Base-by-base conservation (phyloP, 345 rosid genomes). In the Pistacia integerrima region DNA sequence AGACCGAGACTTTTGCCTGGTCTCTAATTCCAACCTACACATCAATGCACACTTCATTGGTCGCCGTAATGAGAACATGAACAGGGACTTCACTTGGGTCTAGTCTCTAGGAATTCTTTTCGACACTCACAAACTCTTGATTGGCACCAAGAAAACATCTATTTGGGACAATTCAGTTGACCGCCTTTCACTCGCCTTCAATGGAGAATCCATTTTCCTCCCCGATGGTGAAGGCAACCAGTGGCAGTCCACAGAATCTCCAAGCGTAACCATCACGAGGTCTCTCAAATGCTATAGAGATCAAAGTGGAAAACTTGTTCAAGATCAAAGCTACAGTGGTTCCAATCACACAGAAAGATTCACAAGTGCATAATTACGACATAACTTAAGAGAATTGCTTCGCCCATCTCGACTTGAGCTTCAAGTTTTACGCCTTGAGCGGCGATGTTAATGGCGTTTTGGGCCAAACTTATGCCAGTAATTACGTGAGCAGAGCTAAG, bases 11-110 rank as follows among this genome's bases (percentile, higher is more conserved):
- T 88, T 88, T 63, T 78, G 86, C 79, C 77, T 86, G 41, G 87
- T 86, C 62, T 86, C 92, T 8, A 90, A 86, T 74, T 36, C 76
- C 28, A 82, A 84, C 82, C 82, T 88, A 65, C 90, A 88, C 69
- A 85, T 88, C 83, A 86, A 86, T 49, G 85, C 80, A 65, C 79
- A 81, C 52, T 86, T 88, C 84, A 88, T 82, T 41, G 90, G 90
- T 20, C 92, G 77, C 74, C 76, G 90, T 66, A 4, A 66, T 76
- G 64, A 17, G 25, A 41, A 64, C 52, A 38, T 64, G 69, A 64
- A 35, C 8, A 76, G 87, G 72, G 90, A 88, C 76, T 88, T 80
- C 57, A 88, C 90, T 16, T 88, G 90, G 90, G 80, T 86, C 61
- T 90, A 85, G 77, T 84, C 86, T 33, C 82, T 82, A 0, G 87